phyloP scores from a whole-genome alignment of 2,329 filamentous ascomycete genomes.

The Diplodia seriata region DNA sequence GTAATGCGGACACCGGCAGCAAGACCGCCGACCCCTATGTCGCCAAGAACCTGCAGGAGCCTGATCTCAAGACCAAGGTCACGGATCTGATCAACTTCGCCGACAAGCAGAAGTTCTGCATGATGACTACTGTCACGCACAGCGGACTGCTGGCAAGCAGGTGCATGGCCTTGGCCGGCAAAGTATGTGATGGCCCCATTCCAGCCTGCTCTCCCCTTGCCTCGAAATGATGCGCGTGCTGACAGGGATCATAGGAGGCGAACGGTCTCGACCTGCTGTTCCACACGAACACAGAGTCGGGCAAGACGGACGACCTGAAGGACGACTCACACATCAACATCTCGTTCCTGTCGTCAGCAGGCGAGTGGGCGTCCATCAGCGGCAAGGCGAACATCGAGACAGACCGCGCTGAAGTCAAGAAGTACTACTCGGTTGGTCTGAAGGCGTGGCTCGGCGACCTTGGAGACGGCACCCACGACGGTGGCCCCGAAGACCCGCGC shows the following conservation, averaged over 20 bases:
- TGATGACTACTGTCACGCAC: slow-evolving; percentile 80
- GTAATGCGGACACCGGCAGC: slow-evolving; percentile 49
- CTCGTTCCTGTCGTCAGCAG: slow-evolving; percentile 75
- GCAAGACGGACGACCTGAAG: slow-evolving; percentile 83
- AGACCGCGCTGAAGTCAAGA: slow-evolving; percentile 71
- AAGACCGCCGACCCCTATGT: slow-evolving; percentile 77
- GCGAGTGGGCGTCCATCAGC: slow-evolving; percentile 88
- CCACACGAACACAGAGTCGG: slow-evolving; percentile 88
- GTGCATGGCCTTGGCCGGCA: slow-evolving; percentile 83
- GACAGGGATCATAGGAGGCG: slow-evolving; percentile 65
- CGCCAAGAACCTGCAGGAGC: slow-evolving; percentile 75
- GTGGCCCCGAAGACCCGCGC: slow-evolving; percentile 79
- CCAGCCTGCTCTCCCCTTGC: neutral
- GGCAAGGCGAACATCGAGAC: slow-evolving; percentile 73
- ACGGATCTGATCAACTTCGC: slow-evolving; percentile 76
- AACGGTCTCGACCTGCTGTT: slow-evolving; percentile 84
- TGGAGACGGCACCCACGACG: slow-evolving; percentile 79
- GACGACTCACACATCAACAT: slow-evolving; percentile 79
- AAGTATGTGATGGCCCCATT: slow-evolving; percentile 58
- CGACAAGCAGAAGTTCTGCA: slow-evolving; percentile 77
- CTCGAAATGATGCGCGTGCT: slow-evolving; percentile 19
- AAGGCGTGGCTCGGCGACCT: slow-evolving; percentile 90
- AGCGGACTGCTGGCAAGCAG: slow-evolving; percentile 76
- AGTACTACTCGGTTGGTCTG: slow-evolving; percentile 71
- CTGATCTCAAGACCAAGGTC: slow-evolving; percentile 75